Base-by-base conservation (phyloP, 768 basidiomycete species). In the Sistotremastrum suecicum region DNA sequence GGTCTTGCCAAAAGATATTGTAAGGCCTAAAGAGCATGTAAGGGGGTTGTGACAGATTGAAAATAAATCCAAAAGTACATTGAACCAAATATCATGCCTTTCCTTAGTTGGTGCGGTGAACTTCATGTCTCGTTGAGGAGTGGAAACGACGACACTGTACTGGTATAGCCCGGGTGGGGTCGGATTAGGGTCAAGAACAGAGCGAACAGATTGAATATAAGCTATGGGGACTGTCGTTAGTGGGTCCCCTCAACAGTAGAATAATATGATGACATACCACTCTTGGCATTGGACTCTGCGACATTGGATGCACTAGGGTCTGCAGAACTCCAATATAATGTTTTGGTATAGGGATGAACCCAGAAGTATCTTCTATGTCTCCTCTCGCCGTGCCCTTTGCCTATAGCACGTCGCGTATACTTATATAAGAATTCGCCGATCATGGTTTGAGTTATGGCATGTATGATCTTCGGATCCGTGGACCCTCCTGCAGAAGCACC, bases 311-410 rank as follows among this genome's bases (percentile, higher is more conserved):
- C 86, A 31, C 89, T 91, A 42, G 94, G 95, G 65, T 98, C 94
- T 7, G 80, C 78, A 11, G 86, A 82, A 56, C 88, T 89, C 95
- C 95, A 99, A 62, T 98, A 97, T 48, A 99, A 57, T 4, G 91
- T 97, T 68, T 88, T 89, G 37, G 92, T 98, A 60, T 98, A 99
- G 12, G 95, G 95, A 63, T 98, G 94, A n/a, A 99, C 81, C 95
- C 95, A 99, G 74, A 98, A 95, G 78, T 91, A 99, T 35, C 95
- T 73, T 61, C 78, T 81, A 63, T 99, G 95, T 43, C 92, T 69
- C 60, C 77, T 80, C 60, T 89, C 83, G 20, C 87, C 87, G 59
- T 90, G 75, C 8, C 89, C 91, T 63, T 86, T 92, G 28, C 91
- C 89, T 56, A 98, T 77, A 11, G 85, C 66, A 47, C 78, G 75